Conservation (phyloP, 164 flowering plant genomes). For the Litsea cubeba region DNA sequence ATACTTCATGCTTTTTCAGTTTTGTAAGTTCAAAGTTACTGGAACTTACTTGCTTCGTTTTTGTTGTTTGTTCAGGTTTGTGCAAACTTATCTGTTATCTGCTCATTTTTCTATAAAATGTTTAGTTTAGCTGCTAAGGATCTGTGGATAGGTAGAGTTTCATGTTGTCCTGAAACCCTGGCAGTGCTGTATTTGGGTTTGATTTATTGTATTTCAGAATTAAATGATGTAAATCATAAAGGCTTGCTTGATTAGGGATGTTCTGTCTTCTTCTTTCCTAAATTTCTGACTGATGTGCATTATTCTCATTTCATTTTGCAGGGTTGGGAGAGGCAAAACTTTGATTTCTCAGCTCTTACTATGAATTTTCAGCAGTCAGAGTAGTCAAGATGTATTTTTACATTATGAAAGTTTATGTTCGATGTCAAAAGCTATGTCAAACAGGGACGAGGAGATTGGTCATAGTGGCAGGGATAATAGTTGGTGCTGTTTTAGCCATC, state of each 20-base stretch:
- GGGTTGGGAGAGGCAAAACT: constrained; percentile 2
- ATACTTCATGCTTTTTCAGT: not conserved
- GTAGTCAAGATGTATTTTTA: not conserved
- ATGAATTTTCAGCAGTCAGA: not conserved
- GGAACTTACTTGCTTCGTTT: not conserved
- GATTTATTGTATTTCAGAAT: not conserved
- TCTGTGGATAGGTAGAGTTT: not conserved
- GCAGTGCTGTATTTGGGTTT: not conserved
- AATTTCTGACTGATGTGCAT: not conserved
- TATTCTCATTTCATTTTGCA: constrained; percentile 5
- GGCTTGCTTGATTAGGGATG: not conserved
- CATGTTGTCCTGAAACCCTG: not conserved
- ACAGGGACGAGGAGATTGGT: constrained; percentile 39
- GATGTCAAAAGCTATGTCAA: constrained; percentile 31
- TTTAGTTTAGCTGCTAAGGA: not conserved
- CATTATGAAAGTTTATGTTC: constrained; percentile 27
- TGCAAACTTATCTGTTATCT: not conserved
- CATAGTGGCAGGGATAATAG: constrained; percentile 39
- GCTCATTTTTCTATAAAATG: not conserved
- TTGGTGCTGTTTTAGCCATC: constrained; percentile 43
- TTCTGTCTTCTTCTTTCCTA: not conserved
- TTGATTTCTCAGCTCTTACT: constrained; percentile 2
- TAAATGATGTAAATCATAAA: not conserved
- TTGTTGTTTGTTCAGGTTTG: too few relatives aligned
- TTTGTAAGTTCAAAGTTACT: not conserved